A percentile compares a stretch with the other conserved stretches of the same genome.
Conservation (phyloP, 768 basidiomycete species). For the Imleria badia region DNA sequence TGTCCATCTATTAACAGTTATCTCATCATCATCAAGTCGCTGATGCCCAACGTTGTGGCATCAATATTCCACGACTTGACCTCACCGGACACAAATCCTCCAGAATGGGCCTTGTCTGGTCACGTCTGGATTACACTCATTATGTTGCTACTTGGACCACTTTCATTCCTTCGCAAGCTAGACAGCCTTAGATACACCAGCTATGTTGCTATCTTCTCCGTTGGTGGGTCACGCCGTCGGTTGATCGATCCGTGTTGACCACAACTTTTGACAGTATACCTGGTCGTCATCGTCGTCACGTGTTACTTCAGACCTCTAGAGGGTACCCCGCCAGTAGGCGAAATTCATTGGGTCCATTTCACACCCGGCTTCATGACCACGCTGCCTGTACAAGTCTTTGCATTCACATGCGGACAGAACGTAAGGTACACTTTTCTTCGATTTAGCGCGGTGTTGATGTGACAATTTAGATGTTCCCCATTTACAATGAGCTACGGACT, state of each 20-base stretch:
- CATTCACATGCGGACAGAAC: conserved; percentile 92
- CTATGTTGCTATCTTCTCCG: conserved; percentile 88
- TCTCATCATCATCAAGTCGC: conserved; percentile 87
- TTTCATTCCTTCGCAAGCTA: conserved; percentile 79
- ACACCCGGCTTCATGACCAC: conserved; percentile 77
- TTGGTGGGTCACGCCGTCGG: conserved; percentile 52
- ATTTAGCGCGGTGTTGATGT: conserved; percentile 6
- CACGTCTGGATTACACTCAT: conserved; percentile 80
- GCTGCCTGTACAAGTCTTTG: conserved; percentile 93
- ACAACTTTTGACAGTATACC: conserved; percentile 54
- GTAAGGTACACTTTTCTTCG: conserved; percentile 42
- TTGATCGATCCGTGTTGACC: conserved; percentile 1
- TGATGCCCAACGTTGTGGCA: conserved; percentile 88
- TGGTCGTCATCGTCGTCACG: conserved; percentile 73
- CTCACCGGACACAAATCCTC: conserved; percentile 61
- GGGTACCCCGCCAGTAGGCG: conserved; percentile 61
- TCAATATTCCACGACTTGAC: conserved; percentile 80
- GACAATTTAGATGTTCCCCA: conserved; percentile 73
- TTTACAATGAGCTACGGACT: conserved; percentile 84
- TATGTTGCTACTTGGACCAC: conserved; percentile 74
- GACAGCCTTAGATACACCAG: conserved; percentile 89
- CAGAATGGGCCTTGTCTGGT: conserved; percentile 73
- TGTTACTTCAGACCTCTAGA: conserved; percentile 78
- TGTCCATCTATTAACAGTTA: conserved; percentile 47
- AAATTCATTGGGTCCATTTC: conserved; percentile 70